Base-by-base conservation (phyloP, 331 rosid genomes). In the Acacia concinna region DNA sequence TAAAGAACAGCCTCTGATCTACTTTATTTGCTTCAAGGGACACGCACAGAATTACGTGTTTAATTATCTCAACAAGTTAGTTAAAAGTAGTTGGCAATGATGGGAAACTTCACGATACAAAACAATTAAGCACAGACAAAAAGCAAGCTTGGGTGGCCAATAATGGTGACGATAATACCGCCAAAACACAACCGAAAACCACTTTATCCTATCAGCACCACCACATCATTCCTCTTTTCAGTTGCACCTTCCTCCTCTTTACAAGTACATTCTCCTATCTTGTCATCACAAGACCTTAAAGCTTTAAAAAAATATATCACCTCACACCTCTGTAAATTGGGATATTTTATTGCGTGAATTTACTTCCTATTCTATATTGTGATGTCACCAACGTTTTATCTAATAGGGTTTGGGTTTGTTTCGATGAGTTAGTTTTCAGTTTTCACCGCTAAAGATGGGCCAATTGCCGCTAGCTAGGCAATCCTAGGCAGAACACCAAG, bases 21-120 rank as follows among this genome's bases (percentile, higher is more conserved):
- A n/a, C 21, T 49, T 49, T 49, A 49, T 49, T 49, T 17, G 8
- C 59, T n/a, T 51, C 31, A 56, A 6, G 13, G 63, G 31, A 56
- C 3, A 21, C 32, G 4, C 37, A 74, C 59, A 66, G 44, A 73
- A 86, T 84, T 65, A 5, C 87, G 91, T 87, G 68, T 73, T n/a
- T n/a, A n/a, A n/a, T 77, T 79, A 84, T 76, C 43, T 60, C n/a
- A 38, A 41, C 20, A 17, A 79, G 79, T 75, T 54, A 71, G 77
- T 73, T 68, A 25, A 74, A 57, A 34, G 44, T 21, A 74, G 60
- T 2, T 75, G 71, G 43, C 15, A 49, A 21, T 54, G 28, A 20
- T 51, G 59, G 59, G 59, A n/a, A 51, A 51, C 59, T 51, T 7
- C 59, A 51, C 59, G n/a, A n/a, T 20, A n/a, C 59, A 51, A n/a